Base-by-base conservation (phyloP, 1,284 basidiomycete species). In the Ceratobasidium sp. region DNA sequence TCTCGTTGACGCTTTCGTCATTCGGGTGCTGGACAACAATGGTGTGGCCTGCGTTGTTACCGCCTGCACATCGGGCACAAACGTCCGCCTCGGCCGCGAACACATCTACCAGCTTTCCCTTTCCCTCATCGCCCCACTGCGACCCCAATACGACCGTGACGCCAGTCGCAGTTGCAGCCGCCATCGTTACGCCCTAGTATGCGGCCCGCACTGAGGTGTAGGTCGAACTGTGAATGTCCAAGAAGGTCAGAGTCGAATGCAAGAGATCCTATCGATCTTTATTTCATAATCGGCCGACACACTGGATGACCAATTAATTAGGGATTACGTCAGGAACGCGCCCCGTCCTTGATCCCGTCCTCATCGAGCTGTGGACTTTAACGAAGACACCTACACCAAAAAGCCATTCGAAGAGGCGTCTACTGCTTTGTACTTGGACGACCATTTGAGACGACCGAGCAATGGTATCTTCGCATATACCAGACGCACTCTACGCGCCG, bases 11-110 rank as follows among this genome's bases (percentile, higher is more conserved):
- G 35, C 23, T 41, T 87, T 91, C 84, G 90, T 91, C 82, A 88
- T 89, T 77, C 86, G 91, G 81, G 89, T 88, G 84, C 64, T 94
- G 92, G 52, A 93, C 95, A 80, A 99, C 94, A 84, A 99, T 98
- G 46, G 98, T 99, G 86, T 99, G 97, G 6, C 97, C 98, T 57
- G 97, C 97, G 84, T 99, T 99, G 88, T 99, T 99, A 23, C 97
- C 98, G 38, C 97, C 97, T 6, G 97, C 97, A 85, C 96, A 99
- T 65, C 97, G 91, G 48, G 97, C 97, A 83, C 97, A 99, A 83
- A 99, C 86, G 84, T 99, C 97, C 81, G 92, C 90, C 75, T 97
- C 91, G 27, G 93, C 94, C 64, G 95, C 90, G 81, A 98, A 88
- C 83, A 98, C 93, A 85, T 99, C 96, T 79, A 97, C 96, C 79